A percentile compares a stretch with the other conserved stretches of the same genome.
These are phyloP conservation scores for Microcera coccophila DNA, from an alignment of 2,329 filamentous ascomycete genomes.

Conservation along the genomic window DNA sequence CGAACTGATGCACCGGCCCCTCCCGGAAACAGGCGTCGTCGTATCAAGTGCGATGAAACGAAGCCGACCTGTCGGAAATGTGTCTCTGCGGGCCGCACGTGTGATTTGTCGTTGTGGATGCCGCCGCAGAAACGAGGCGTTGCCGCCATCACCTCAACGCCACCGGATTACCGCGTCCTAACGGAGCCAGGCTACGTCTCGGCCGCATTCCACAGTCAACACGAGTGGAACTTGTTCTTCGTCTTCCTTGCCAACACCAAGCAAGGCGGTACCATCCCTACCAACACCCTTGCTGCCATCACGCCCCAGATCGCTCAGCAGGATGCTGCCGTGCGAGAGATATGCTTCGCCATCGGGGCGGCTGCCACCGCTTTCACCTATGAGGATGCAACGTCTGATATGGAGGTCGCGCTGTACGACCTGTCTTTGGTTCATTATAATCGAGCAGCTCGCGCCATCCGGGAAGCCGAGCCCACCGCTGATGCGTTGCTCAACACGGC, in stretches of 20 bases:
- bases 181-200: slow-evolving; percentile 12
- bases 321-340: slow-evolving; percentile 15
- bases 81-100: no score
- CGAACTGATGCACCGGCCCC: no score
- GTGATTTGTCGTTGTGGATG: no score
- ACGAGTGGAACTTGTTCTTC: slow-evolving; percentile 21
- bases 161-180: slow-evolving; percentile 17
- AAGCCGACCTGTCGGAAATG: no score
- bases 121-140: no score
- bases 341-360: slow-evolving; percentile 20
- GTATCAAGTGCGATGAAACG: no score
- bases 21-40: no score
- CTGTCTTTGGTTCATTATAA: slow-evolving; percentile 18
- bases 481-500: slow-evolving; percentile 13
- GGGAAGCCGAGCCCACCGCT: slow-evolving; percentile 1
- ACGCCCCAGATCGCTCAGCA: slow-evolving; percentile 20
- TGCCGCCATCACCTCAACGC: no score
- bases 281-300: slow-evolving; percentile 16
- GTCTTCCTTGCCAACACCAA: slow-evolving; percentile 17
- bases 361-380: slow-evolving; percentile 13
- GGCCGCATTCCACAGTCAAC: slow-evolving; percentile 18
- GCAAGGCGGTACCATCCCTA: slow-evolving; percentile 16
- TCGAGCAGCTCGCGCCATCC: slow-evolving; percentile 14
- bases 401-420: slow-evolving; percentile 10
- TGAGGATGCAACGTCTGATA: slow-evolving; percentile 3